Evolutionary conservation across 139 green algal genomes (phyloP), one percentile per base, ranked within the genome.

Genomic region (Prasinococcaceae sp.): DNA sequence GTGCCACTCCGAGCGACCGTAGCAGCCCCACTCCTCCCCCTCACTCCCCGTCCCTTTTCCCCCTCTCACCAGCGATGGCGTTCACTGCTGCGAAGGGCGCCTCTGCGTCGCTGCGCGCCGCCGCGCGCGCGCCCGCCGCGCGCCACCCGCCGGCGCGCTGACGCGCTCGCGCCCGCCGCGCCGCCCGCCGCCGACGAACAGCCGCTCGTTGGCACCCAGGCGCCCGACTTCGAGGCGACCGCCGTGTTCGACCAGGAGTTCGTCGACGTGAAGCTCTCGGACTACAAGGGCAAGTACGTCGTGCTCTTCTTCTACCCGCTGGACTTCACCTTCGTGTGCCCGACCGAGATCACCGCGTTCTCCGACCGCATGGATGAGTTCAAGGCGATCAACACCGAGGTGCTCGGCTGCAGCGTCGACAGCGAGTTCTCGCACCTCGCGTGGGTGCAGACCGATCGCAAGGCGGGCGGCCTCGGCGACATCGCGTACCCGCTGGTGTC

Each of bases 231-330:
- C 76, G 76, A 73, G 28, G 86, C 88, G 2, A 63, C 85, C 27
- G 88, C 88, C 1, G 84, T 94, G 20, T 84, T 76, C 30, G 82
- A 92, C 66, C 84, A 93, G 53, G 88, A 98, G 74, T 98, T 98
- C 55, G 49, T 92, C 6, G 78, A 94, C 36, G 51, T 93, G 14
- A 79, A 61, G 48, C 75, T 98, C 39, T 77, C 48, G 28, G 60
- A 95, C 55, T 98, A 95, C 81, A 74, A 76, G 63, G 73, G 66
- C 78, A 93, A 97, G 77, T 96, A 97, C 62, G 84, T 97, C 3
- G 73, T 95, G n/a, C 78, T 97, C 1, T 95, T 96, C 76, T 97
- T 97, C 81, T 97, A 96, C 77, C 86, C 86, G 10, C 68, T 95
- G 44, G 86, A 94, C 65, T 96, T 95, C 72, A 95, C 87, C 51